These are phyloP conservation scores for Gossypium mustelinum DNA, from an alignment of 345 rosid species.

Conservation along the genomic window DNA sequence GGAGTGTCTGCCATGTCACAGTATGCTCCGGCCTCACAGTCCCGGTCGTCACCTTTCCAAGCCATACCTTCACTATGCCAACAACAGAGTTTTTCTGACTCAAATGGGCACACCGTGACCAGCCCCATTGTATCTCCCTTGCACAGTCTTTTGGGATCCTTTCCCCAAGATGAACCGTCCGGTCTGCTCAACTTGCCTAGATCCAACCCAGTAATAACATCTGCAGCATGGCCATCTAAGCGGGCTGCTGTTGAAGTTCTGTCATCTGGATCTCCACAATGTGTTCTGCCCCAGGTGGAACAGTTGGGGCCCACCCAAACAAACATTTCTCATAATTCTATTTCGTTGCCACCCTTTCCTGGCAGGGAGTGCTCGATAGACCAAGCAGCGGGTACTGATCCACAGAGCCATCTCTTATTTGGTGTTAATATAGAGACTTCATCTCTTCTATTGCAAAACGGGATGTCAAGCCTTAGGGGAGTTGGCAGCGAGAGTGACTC, in stretches of 20 bases:
- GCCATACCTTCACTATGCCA: constrained; percentile 58
- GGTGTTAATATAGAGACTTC: constrained; percentile 87
- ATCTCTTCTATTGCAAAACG: constrained; percentile 75
- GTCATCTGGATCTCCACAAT: constrained; percentile 48
- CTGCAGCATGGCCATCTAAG: constrained; percentile 82
- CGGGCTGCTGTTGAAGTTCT: constrained; percentile 69
- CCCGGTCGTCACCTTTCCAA: constrained; percentile 55
- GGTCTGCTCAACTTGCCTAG: constrained; percentile 58
- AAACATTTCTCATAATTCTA: constrained; percentile 47
- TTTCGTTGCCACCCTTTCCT: constrained; percentile 90
- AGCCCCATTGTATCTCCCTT: constrained; percentile 56
- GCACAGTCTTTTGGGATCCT: constrained; percentile 70
- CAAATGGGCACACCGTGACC: constrained; percentile 54
- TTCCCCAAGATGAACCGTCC: constrained; percentile 65
- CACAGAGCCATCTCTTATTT: constrained; percentile 81
- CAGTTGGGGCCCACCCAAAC: constrained; percentile 61
- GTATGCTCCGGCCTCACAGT: constrained; percentile 52
- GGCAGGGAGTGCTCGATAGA: constrained; percentile 84
- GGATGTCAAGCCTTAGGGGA: constrained; percentile 68
- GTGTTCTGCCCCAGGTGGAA: constrained; percentile 51
- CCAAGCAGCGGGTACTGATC: constrained; percentile 72
- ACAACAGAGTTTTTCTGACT: constrained; percentile 72
- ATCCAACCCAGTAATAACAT: constrained; percentile 46
- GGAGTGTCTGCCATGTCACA: constrained; percentile 52
- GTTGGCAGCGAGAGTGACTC: constrained; percentile 67